Base-by-base conservation (phyloP, 2,329 filamentous ascomycete species). In the Fusarium aywerte region DNA sequence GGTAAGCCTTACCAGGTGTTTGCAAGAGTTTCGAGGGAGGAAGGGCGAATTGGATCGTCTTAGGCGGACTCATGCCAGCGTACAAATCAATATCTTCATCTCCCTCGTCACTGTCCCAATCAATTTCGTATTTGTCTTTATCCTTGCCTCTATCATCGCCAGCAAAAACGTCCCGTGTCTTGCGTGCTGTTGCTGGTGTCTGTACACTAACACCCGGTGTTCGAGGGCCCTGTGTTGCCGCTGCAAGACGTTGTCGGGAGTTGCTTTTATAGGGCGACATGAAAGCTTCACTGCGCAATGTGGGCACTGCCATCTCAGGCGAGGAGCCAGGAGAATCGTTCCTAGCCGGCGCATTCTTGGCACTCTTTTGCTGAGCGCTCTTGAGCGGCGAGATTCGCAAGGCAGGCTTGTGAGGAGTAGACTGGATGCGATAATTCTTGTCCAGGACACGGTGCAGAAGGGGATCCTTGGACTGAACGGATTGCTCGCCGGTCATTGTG, bases 341-440 rank as follows among this genome's bases (percentile, higher is more conserved):
- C 84, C 85, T 87, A 2, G 80, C 74, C 3, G 79, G 75, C 9
- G 75, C 72, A 40, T 75, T 77, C 60, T 77, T 77, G n/a, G 75
- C 75, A 39, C 71, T 74, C 64, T 77, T 77, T 10, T 75, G 76
- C 50, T 77, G 74, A 23, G 75, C 75, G 35, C 71, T 74, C 61
- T 83, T 83, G 52, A 83, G 74, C 2, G 84, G 83, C 9, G 83
- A 84, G 40, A 83, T 76, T 33, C 80, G 80, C 31, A 77, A 73
- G 4, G 78, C 69, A 5, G 76, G 75, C 73, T 89, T 90, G 69
- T 96, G 89, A 0, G 96, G 96, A 11, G 96, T 99, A 7, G 95
- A 93, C 78, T 96, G 92, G 23, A 99, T 85, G 31, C 95, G 92
- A 81, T 97, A 99, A 58, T 92, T 97, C 80, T 96, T 97, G 82